Evolutionary conservation across 495 filamentous ascomycete genomes (phyloP).

Genomic region (Saxophila tyrrhenica): DNA sequence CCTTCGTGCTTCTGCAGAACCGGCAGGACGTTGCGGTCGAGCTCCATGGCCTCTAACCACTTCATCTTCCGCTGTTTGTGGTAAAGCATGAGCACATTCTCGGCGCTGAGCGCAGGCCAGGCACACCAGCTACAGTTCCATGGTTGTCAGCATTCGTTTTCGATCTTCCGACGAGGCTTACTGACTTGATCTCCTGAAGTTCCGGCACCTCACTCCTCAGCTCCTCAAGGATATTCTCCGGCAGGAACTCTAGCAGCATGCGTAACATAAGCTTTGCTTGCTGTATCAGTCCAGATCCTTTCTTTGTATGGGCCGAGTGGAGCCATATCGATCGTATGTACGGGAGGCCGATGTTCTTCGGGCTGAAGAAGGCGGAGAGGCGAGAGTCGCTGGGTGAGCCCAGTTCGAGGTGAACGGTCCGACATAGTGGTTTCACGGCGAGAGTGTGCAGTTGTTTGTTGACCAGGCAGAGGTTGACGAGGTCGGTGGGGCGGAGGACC

Average conservation of each 20-base stretch:
- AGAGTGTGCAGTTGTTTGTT: constrained; percentile 31
- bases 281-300: constrained; percentile 19
- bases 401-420: constrained; percentile 28
- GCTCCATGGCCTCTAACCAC: constrained; percentile 29
- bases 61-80: constrained; percentile 31
- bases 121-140: constrained; percentile 25
- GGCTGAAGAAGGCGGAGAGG: constrained; percentile 26
- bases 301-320: constrained; percentile 24
- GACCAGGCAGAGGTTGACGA: constrained; percentile 29
- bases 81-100: constrained; percentile 30
- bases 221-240: constrained; percentile 28
- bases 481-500: constrained; percentile 30
- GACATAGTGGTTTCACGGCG: constrained; percentile 30
- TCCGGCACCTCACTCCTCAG: constrained; percentile 1
- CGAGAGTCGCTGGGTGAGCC: constrained; percentile 24
- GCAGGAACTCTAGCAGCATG: constrained; percentile 32
- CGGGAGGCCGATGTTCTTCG: constrained; percentile 29
- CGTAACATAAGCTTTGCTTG: constrained; percentile 30
- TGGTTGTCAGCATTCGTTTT: background rate
- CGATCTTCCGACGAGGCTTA: background rate
- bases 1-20: constrained; percentile 24
- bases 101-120: constrained; percentile 27
- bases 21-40: constrained; percentile 23
- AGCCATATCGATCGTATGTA: constrained; percentile 28
- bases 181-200: background rate